phyloP scores from a whole-genome alignment of 345 rosid genomes.

The Cardiospermum halicacabum region DNA sequence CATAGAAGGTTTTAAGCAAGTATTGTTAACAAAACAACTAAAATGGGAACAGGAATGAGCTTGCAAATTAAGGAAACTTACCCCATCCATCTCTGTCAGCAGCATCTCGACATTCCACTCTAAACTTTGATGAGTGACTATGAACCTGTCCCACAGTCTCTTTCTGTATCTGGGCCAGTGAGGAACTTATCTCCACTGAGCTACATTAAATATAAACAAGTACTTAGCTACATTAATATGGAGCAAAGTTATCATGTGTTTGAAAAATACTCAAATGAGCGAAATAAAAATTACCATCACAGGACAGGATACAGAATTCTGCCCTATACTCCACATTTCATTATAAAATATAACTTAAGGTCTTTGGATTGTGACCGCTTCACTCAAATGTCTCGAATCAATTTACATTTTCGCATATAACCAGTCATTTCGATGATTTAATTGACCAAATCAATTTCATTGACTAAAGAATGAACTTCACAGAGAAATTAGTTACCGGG shows the following conservation, averaged over 20 bases:
- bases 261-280: neutral
- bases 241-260: neutral
- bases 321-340: neutral
- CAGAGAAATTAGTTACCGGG: neutral
- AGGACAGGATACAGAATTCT: neutral
- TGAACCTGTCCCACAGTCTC: conserved; percentile 83
- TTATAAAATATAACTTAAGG: neutral
- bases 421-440: neutral
- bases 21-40: neutral
- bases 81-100: conserved; percentile 87
- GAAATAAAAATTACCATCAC: neutral
- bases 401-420: neutral
- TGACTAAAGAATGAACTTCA: neutral
- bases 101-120: conserved; percentile 92
- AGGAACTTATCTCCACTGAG: conserved; percentile 92
- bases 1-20: neutral
- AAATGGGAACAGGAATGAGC: neutral
- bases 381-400: neutral
- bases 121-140: conserved; percentile 77
- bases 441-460: neutral
- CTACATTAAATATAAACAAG: conserved; percentile 37
- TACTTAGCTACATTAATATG: conserved; percentile 9
- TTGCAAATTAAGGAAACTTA: conserved; percentile 20
- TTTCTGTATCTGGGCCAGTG: conserved; percentile 77
- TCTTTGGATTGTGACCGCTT: neutral